Evolutionary conservation across 2,329 filamentous ascomycete genomes (phyloP).

Genomic region (Apiospora arundinis): DNA sequence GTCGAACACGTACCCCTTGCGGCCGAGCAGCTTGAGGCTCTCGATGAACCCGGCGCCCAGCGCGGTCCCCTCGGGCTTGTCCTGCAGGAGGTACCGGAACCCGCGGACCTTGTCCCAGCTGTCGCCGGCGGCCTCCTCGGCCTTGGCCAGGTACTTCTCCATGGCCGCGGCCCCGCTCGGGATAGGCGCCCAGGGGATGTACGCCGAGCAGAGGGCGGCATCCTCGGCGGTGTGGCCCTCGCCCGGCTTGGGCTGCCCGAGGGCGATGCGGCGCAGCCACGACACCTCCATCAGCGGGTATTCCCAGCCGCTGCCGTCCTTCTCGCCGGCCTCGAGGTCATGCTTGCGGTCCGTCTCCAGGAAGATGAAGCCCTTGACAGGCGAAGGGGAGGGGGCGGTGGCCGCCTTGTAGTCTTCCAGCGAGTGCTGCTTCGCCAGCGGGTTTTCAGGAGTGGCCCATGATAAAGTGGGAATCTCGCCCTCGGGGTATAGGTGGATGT

Average conservation of each 20-base stretch:
- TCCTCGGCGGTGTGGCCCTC: conserved; percentile 64
- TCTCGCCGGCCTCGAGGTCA: conserved; percentile 54
- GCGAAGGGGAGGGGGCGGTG: conserved; percentile 41
- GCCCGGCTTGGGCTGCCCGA: conserved; percentile 60
- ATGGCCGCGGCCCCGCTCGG: conserved; percentile 67
- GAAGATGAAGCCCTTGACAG: conserved; percentile 77
- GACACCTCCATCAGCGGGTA: conserved; percentile 75
- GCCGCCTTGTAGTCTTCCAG: conserved; percentile 66
- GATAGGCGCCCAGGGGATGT: conserved; percentile 88
- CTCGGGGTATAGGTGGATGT: conserved; percentile 86
- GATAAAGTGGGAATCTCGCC: conserved; percentile 70
- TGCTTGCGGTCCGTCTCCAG: conserved; percentile 81
- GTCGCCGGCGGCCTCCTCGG: conserved; percentile 65
- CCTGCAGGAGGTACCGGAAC: conserved; percentile 83
- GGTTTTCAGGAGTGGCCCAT: conserved; percentile 69
- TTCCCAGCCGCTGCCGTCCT: conserved; percentile 64
- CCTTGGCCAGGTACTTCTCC: conserved; percentile 68
- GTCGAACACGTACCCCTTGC: conserved; percentile 75
- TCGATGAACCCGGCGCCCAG: conserved; percentile 69
- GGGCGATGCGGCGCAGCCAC: conserved; percentile 70
- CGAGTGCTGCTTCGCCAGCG: conserved; percentile 69
- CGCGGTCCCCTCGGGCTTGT: conserved; percentile 72
- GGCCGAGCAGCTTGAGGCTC: conserved; percentile 68
- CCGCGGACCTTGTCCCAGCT: conserved; percentile 75
- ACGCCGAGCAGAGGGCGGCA: conserved; percentile 65